Evolutionary conservation across 192 early-diverging fungal genomes (phyloP), one percentile per base, ranked within the genome.

Genomic region (Thoreauomyces humboldtii): DNA sequence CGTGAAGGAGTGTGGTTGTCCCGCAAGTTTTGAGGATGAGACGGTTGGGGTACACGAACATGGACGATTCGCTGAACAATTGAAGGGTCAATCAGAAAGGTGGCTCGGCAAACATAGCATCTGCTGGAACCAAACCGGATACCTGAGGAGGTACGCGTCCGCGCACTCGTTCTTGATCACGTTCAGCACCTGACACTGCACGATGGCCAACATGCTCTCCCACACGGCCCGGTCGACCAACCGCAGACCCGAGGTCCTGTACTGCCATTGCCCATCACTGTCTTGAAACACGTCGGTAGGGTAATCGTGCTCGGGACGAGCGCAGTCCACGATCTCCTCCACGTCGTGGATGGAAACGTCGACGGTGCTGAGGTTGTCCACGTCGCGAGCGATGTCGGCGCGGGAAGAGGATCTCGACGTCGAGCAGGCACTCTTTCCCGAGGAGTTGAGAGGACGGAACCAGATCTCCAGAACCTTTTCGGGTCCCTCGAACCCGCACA

Each of bases 381-480:
- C 28, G 45, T 46, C 54, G 36, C 41, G 48, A 5, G 69, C 61
- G 22, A 61, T 53, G 50, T 52, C 29, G 15, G 21, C 22, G 21
- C 33, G 50, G 63, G 69, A 71, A n/a, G n/a, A n/a, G n/a, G n/a
- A n/a, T n/a, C n/a, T n/a, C n/a, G n/a, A n/a, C n/a, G n/a, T n/a
- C n/a, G n/a, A n/a, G n/a, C n/a, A n/a, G n/a, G n/a, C n/a, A 15
- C 59, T 56, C 43, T 63, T 61, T 41, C 73, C 77, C n/a, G n/a
- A n/a, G n/a, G n/a, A n/a, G 42, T 78, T 73, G 44, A 76, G 73
- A 54, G 84, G 81, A 27, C 79, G 66, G 76, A 98, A 98, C 96
- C 94, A 98, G 65, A 98, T 87, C 72, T 98, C 96, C 65, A 98
- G 76, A 32, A 98, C 85, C 77, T 98, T 98, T 75, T 98, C 96